phyloP scores from a whole-genome alignment of 2,329 filamentous ascomycete genomes.

The Sphaerulina musiva region DNA sequence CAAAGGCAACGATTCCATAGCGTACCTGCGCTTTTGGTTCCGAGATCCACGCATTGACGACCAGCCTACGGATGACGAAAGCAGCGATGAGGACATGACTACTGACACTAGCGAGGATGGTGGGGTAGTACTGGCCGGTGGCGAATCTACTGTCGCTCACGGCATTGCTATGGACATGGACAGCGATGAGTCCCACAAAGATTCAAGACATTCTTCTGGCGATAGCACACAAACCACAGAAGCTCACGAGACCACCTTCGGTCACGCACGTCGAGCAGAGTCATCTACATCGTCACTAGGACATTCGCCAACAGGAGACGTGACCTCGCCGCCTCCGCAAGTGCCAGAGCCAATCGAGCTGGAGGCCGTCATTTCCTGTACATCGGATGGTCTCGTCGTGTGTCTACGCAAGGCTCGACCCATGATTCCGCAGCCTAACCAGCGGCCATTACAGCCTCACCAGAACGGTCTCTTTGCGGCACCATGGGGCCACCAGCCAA shows the following conservation, averaged over 20 bases:
- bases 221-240: slow-evolving; percentile 38
- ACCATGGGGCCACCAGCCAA: slow-evolving; percentile 67
- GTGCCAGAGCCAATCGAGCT: slow-evolving; percentile 55
- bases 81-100: slow-evolving; percentile 43
- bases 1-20: slow-evolving; percentile 85
- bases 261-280: slow-evolving; percentile 34
- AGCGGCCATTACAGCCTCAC: slow-evolving; percentile 41
- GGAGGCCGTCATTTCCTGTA: slow-evolving; percentile 86
- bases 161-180: slow-evolving; percentile 17
- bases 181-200: slow-evolving; percentile 17
- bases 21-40: slow-evolving; percentile 80
- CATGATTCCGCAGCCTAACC: slow-evolving; percentile 55
- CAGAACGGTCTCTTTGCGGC: slow-evolving; percentile 68
- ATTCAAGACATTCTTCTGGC: slow-evolving; percentile 40
- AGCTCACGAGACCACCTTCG: slow-evolving; percentile 42
- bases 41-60: slow-evolving; percentile 60
- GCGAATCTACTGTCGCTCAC: slow-evolving; percentile 23
- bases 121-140: slow-evolving; percentile 42
- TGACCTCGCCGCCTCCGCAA: slow-evolving; percentile 15
- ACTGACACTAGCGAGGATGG: slow-evolving; percentile 46
- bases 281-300: slow-evolving; percentile 33
- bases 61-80: slow-evolving; percentile 32
- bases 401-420: slow-evolving; percentile 69
- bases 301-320: slow-evolving; percentile 26
- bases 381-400: slow-evolving; percentile 79